Base-by-base conservation (phyloP, 176 grass and related monocot species). In the Sorghum bicolor region DNA sequence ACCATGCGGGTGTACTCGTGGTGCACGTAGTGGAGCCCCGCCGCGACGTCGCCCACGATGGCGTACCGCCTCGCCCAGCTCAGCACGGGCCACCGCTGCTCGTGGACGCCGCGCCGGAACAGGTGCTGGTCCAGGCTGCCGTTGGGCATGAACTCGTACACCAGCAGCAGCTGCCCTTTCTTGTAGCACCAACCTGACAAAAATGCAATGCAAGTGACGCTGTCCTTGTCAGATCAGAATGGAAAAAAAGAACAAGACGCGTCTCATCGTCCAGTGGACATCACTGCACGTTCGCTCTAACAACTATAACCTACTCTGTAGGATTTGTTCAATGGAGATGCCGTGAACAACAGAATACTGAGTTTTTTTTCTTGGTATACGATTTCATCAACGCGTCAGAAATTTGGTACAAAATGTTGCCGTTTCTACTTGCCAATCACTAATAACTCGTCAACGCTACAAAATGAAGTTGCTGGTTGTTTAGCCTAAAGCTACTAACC, bases 121-220 rank as follows among this genome's bases (percentile, higher is more conserved):
- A 97, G 83, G 67, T 87, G 84, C 60, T 91, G 72, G 41, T 90
- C 85, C 4, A 94, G 85, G 81, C 89, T 98, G 17, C 95, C 95
- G 44, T 93, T 91, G 17, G 88, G 82, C 95, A 94, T 94, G 95
- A 88, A 94, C 79, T 94, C 95, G 76, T 94, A 98, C 13, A 98
- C 92, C 19, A 94, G 82, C 24, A 98, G 89, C 38, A 90, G 53
- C 47, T 83, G 63, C 0, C 87, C 83, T 55, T 90, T 86, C n/a
- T 87, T 81, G 64, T 90, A 72, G 76, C 94, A 90, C 92, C 92
- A 94, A 10, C 94, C 94, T 84, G 79, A 14, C 9, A 40, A 1
- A 25, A 53, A 66, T 12, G 1, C 37, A 53, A 66, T 12, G 1
- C 37, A 70, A 64, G 1, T 0, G 5, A 62, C 58, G n/a, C 5